Evolutionary conservation across 1,284 basidiomycete species (phyloP).

Genomic region (Cutaneotrichosporon sp.): DNA sequence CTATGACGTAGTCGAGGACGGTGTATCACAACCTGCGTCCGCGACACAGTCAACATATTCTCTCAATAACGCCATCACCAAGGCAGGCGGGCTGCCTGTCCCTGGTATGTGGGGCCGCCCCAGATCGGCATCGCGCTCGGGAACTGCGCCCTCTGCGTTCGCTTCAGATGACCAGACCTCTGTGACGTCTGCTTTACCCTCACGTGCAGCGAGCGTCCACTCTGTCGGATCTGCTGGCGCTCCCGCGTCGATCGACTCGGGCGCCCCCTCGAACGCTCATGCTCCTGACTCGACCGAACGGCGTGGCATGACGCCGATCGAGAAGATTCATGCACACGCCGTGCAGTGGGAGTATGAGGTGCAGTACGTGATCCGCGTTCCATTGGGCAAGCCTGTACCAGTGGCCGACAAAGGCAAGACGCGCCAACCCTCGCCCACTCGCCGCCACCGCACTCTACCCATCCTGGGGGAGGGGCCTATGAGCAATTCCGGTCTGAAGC

Average conservation of each 20-base stretch:
- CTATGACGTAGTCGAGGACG: not conserved
- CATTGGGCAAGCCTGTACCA: constrained; percentile 35
- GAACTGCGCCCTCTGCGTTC: not conserved
- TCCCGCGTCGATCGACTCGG: not conserved
- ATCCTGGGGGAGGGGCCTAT: constrained; percentile 42
- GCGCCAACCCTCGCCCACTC: constrained; percentile 3
- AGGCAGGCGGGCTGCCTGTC: not conserved
- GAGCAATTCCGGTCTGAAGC: constrained; percentile 42
- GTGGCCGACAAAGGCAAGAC: constrained; percentile 4
- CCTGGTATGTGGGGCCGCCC: not conserved
- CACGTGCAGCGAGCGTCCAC: not conserved
- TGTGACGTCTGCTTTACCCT: not conserved
- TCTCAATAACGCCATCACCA: constrained; percentile 3
- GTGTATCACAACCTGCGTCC: not conserved
- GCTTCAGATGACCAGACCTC: not conserved
- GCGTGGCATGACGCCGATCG: constrained; percentile 40
- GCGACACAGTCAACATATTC: constrained; percentile 7
- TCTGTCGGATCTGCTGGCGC: constrained; percentile 7
- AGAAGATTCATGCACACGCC: constrained; percentile 34
- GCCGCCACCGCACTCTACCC: constrained; percentile 22
- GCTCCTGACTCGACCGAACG: constrained; percentile 21
- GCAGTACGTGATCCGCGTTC: constrained; percentile 41
- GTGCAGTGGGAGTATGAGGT: constrained; percentile 47
- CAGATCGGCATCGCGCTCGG: not conserved
- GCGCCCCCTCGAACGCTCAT: not conserved